A percentile compares a stretch with the other conserved stretches of the same genome.
Evolutionary conservation across 371 early-diverging fungal species (phyloP).

Genomic region (Apophysomyces sp.): DNA sequence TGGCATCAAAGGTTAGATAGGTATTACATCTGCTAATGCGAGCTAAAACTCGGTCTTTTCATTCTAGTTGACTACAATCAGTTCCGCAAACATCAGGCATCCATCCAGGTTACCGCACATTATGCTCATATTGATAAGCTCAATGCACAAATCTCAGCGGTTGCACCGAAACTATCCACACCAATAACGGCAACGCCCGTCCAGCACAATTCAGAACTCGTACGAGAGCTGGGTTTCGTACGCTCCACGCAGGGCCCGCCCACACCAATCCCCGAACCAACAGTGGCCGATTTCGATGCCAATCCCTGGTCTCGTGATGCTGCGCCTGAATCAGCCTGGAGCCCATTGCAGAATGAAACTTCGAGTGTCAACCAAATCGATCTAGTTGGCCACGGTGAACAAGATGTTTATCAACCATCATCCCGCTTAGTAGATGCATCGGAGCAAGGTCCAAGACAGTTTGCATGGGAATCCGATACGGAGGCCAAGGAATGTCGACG

Average conservation of each 20-base stretch:
- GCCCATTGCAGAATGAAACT: conserved; percentile 8
- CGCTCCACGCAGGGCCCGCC: background rate
- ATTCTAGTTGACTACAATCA: conserved; percentile 54
- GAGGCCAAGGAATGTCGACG: conserved; percentile 57
- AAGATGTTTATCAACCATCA: background rate
- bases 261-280: background rate
- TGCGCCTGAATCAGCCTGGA: background rate
- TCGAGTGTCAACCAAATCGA: conserved; percentile 21
- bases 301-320: conserved; percentile 32
- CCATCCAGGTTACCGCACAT: conserved; percentile 42
- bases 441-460: conserved; percentile 5
- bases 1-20: conserved; percentile 62
- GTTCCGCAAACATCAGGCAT: conserved; percentile 52
- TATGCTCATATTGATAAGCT: conserved; percentile 53
- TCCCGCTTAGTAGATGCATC: background rate
- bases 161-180: conserved; percentile 29
- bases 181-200: conserved; percentile 31
- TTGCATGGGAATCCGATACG: conserved; percentile 69
- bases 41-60: background rate
- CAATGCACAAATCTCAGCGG: conserved; percentile 25
- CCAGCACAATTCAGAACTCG: conserved; percentile 40
- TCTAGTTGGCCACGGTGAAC: conserved; percentile 23
- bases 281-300: conserved; percentile 17
- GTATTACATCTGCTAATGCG: background rate
- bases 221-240: conserved; percentile 39